These are phyloP conservation scores for Sporisorium reilianum DNA, from an alignment of 1,284 basidiomycete genomes.

Conservation along the genomic window DNA sequence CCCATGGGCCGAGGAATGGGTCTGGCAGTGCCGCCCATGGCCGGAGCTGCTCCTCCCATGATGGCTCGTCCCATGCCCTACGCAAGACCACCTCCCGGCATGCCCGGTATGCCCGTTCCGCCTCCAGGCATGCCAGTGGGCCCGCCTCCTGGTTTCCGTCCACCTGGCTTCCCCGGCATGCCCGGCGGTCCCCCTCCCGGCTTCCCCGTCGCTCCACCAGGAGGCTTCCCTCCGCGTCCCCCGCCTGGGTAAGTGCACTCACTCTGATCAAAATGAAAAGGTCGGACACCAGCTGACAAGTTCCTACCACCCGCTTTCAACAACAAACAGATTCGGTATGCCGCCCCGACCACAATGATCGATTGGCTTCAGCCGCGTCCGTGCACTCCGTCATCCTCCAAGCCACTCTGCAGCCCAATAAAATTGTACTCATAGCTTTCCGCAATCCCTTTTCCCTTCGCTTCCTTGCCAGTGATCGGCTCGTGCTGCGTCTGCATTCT, in stretches of 20 bases:
- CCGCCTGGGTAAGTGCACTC: conserved; percentile 35
- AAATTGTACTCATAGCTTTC: conserved; percentile 28
- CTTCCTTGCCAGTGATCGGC: neutral
- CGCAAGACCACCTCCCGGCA: conserved; percentile 73
- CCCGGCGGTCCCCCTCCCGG: conserved; percentile 45
- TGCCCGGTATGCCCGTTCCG: conserved; percentile 76
- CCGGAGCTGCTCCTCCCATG: conserved; percentile 72
- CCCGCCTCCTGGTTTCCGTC: conserved; percentile 65
- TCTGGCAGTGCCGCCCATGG: conserved; percentile 80
- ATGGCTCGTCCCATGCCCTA: conserved; percentile 48
- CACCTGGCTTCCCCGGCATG: conserved; percentile 56
- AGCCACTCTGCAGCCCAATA: neutral
- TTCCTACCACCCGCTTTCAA: neutral
- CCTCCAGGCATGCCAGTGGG: conserved; percentile 64
- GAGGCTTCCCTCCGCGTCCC: conserved; percentile 42
- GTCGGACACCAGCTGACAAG: conserved; percentile 5
- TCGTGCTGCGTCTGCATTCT: neutral
- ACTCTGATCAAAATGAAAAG: too few species aligned
- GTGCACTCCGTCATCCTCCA: neutral
- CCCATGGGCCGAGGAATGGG: conserved; percentile 98
- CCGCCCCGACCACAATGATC: conserved; percentile 48
- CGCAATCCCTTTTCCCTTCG: neutral
- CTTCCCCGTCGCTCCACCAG: conserved; percentile 37
- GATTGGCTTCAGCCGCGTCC: neutral
- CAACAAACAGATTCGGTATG: conserved; percentile 37